Conservation (phyloP, 1,139 yeast genomes). For the Wickerhamiella pararugosa region DNA sequence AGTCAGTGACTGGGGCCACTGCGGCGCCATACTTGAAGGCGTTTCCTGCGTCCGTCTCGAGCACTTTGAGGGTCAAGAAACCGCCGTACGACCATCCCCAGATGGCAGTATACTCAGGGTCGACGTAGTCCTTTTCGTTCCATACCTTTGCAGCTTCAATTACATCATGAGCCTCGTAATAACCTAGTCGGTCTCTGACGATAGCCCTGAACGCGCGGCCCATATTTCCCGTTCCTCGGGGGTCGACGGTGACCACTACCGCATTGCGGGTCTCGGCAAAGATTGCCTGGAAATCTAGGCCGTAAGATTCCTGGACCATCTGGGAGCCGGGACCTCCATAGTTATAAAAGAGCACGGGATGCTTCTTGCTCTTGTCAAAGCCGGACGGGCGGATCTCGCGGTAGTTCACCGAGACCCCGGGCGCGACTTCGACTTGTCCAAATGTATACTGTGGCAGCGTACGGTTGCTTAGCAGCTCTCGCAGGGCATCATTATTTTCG, state of each 20-base stretch:
- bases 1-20: conserved; percentile 80
- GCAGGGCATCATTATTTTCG: conserved; percentile 24
- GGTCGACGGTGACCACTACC: conserved; percentile 72
- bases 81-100: conserved; percentile 99
- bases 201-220: conserved; percentile 64
- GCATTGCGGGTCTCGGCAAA: conserved; percentile 50
- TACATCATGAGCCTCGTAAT: conserved; percentile 79
- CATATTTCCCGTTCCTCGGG: conserved; percentile 86
- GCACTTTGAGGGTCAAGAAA: conserved; percentile 57
- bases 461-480: conserved; percentile 23
- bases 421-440: conserved; percentile 34
- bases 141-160: conserved; percentile 49
- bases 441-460: conserved; percentile 44
- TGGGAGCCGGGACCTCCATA: conserved; percentile 97
- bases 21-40: conserved; percentile 69
- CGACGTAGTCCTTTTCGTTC: conserved; percentile 40
- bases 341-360: conserved; percentile 69
- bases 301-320: conserved; percentile 40
- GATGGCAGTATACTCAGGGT: conserved; percentile 51
- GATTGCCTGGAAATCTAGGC: conserved; percentile 52
- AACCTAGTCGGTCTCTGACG: conserved; percentile 60
- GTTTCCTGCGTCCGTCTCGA: conserved; percentile 55
- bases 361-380: conserved; percentile 38
- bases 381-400: conserved; percentile 63
- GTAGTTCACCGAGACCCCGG: conserved; percentile 39